Percentiles rank a stretch among this genome's conserved stretches.
phyloP scores from a whole-genome alignment of 108 stramenopile species.

The Aurantiochytrium sp. region DNA sequence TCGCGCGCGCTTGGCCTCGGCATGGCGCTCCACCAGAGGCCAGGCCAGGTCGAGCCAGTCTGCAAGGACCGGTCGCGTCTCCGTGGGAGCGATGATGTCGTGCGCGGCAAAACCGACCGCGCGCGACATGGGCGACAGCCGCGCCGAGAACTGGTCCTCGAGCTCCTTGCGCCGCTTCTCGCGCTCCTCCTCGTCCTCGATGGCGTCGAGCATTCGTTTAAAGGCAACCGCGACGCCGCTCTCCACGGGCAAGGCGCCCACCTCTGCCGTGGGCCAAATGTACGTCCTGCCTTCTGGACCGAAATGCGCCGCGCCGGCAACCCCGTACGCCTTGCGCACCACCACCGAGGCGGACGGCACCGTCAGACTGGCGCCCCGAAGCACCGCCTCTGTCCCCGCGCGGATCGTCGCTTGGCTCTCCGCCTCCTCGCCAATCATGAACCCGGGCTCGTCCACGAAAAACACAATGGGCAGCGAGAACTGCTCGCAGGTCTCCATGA shows the following conservation, averaged over 20 bases:
- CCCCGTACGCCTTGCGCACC: background rate
- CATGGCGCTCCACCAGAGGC: background rate
- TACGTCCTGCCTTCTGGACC: background rate
- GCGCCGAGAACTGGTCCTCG: background rate
- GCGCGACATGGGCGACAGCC: background rate
- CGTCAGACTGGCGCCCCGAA: background rate
- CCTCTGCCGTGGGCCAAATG: background rate
- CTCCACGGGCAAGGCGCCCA: background rate
- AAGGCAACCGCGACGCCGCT: background rate
- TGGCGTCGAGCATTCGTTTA: background rate
- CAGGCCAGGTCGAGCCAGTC: background rate
- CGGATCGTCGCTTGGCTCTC: slow-evolving; percentile 15
- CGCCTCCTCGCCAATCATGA: slow-evolving; percentile 34
- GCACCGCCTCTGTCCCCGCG: background rate
- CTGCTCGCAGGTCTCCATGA: slow-evolving; percentile 14
- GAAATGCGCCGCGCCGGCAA: background rate
- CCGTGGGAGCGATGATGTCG: background rate
- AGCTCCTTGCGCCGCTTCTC: background rate
- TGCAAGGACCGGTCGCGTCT: background rate
- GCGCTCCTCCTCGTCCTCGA: slow-evolving; percentile 20
- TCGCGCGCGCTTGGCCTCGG: background rate
- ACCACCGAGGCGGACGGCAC: background rate
- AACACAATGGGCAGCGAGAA: slow-evolving; percentile 33
- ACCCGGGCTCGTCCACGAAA: slow-evolving; percentile 33
- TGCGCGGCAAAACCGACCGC: background rate